Conservation (phyloP, 176 grass and related monocot genomes). For the Triticum monococcum region DNA sequence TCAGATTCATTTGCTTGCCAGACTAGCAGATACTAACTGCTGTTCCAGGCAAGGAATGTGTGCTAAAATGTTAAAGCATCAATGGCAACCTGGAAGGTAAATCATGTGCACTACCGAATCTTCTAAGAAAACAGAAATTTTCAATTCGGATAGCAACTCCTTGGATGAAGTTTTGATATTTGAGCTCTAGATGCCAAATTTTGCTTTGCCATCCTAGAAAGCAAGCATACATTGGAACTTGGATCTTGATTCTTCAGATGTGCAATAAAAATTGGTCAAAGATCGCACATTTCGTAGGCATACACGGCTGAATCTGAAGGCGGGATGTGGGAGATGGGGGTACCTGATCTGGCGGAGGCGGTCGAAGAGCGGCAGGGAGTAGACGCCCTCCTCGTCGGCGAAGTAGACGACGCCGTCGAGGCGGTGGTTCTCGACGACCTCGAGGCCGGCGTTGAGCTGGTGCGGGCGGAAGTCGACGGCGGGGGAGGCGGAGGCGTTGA, state of each 20-base stretch:
- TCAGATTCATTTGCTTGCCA: neutral
- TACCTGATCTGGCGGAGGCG: constrained; percentile 79
- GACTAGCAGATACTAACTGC: too few species aligned
- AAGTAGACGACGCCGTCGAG: constrained; percentile 91
- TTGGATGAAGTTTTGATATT: neutral
- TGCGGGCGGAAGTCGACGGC: constrained; percentile 27
- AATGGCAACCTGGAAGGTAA: neutral
- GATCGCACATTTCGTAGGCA: neutral
- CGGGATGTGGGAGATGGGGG: neutral
- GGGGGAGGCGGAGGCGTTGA: neutral
- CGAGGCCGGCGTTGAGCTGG: constrained; percentile 86
- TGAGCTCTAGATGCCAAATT: neutral
- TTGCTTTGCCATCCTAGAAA: neutral
- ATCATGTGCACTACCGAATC: neutral
- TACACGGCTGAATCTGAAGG: neutral
- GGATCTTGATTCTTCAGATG: too few species aligned
- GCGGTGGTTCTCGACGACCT: constrained; percentile 76
- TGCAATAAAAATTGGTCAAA: neutral
- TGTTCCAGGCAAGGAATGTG: neutral
- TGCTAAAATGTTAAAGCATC: neutral
- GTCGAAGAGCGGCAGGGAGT: constrained; percentile 82
- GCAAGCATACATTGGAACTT: neutral
- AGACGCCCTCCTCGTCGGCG: constrained; percentile 91
- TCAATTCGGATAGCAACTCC: neutral
- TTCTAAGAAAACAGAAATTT: neutral